Evolutionary conservation across 2,329 filamentous ascomycete genomes (phyloP).

Genomic region (Phialophora expanda): DNA sequence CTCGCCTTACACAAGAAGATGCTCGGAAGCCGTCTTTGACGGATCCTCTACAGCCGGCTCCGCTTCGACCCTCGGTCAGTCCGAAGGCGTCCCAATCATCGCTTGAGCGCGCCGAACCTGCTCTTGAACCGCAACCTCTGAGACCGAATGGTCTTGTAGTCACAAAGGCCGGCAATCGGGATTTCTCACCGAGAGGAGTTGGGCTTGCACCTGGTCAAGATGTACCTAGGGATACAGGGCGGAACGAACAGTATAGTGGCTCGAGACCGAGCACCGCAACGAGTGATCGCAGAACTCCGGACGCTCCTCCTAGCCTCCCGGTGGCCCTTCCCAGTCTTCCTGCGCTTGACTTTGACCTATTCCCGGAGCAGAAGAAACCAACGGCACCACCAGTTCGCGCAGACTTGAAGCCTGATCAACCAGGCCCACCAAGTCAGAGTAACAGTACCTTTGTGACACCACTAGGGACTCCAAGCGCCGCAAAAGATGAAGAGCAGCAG

Average conservation of each 20-base stretch:
- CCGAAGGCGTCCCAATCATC: constrained; percentile 33
- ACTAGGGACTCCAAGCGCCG: constrained; percentile 45
- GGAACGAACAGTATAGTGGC: constrained; percentile 14
- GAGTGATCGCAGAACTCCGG: constrained; percentile 27
- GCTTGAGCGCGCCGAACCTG: constrained; percentile 21
- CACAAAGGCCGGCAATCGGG: constrained; percentile 13
- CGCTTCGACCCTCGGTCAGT: constrained; percentile 30
- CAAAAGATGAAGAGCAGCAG: constrained; percentile 41
- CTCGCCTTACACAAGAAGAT: constrained; percentile 25
- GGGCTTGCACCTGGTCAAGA: constrained; percentile 23
- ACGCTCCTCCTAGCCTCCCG: constrained; percentile 26
- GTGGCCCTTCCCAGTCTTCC: constrained; percentile 21
- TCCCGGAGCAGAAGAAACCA: constrained; percentile 30
- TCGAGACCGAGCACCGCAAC: constrained; percentile 31
- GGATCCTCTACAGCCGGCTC: constrained; percentile 25
- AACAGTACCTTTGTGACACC: constrained; percentile 46
- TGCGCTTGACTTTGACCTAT: constrained; percentile 23
- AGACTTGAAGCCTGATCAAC: constrained; percentile 40
- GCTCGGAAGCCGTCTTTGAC: constrained; percentile 27
- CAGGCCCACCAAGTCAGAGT: constrained; percentile 42
- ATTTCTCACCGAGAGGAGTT: constrained; percentile 24
- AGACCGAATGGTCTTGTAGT: constrained; percentile 27
- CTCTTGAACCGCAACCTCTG: constrained; percentile 25
- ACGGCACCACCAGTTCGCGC: constrained; percentile 10
- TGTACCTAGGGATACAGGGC: constrained; percentile 18